Evolutionary conservation across 768 basidiomycete genomes (phyloP).

Genomic region (Tylopilus rubrobrunneus): DNA sequence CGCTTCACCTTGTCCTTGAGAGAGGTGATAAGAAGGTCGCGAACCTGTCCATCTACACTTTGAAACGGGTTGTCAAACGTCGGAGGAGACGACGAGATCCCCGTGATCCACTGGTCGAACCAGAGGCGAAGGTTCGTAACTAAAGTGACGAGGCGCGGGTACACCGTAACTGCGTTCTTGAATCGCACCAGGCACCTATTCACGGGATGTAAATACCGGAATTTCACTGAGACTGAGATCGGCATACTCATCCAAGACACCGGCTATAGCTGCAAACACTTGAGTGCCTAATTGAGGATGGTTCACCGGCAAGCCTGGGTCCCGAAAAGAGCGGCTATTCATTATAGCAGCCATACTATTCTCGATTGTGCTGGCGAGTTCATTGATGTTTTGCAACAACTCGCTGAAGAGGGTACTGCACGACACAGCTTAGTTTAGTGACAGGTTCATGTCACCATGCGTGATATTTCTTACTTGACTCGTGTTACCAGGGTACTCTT

Average conservation of each 20-base stretch:
- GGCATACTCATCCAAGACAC: slow-evolving; percentile 50
- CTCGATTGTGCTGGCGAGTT: slow-evolving; percentile 39
- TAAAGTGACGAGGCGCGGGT: slow-evolving; percentile 41
- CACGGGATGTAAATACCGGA: slow-evolving; percentile 2
- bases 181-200: slow-evolving; percentile 54
- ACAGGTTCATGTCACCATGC: background rate
- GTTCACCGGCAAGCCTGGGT: slow-evolving; percentile 13
- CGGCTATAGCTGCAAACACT: slow-evolving; percentile 44
- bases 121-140: slow-evolving; percentile 43
- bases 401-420: slow-evolving; percentile 43
- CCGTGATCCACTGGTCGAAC: slow-evolving; percentile 46
- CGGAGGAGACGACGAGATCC: slow-evolving; percentile 35
- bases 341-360: slow-evolving; percentile 35
- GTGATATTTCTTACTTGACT: slow-evolving; percentile 42
- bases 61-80: slow-evolving; percentile 46
- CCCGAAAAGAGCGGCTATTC: slow-evolving; percentile 32
- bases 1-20: slow-evolving; percentile 32
- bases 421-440: slow-evolving; percentile 7
- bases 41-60: slow-evolving; percentile 22
- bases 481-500: slow-evolving; percentile 50
- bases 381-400: slow-evolving; percentile 43
- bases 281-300: slow-evolving; percentile 34
- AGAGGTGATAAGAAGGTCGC: slow-evolving; percentile 33
- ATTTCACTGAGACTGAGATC: slow-evolving; percentile 12
- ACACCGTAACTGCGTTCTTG: slow-evolving; percentile 47